Base-by-base conservation (phyloP, 192 early-diverging fungal genomes). In the Backusella australiensis region DNA sequence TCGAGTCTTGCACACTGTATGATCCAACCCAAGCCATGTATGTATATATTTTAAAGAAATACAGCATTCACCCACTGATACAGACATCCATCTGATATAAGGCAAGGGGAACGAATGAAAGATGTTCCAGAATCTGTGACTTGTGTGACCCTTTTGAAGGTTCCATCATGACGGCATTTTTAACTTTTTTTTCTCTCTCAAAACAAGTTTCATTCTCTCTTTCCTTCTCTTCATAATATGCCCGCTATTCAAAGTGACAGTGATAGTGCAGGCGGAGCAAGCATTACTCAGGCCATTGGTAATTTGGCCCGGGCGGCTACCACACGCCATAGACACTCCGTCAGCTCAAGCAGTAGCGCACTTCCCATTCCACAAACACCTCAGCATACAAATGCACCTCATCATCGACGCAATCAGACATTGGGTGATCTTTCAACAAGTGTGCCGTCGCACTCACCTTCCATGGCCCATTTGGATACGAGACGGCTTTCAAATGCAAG, bases 361-460 rank as follows among this genome's bases (percentile, higher is more conserved):
- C 39, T 49, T 29, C 70, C 70, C 12, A 11, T 29, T 44, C 68
- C 68, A 23, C 56, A 26, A 26, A 26, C 23, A 12, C 68, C 68
- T 41, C 70, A 49, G 9, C 70, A 71, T n/a, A 71, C 70, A 15
- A 71, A 71, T 71, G 26, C 29, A 68, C 67, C 67, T 35, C 29
- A 34, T 2, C 70, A 71, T 11, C 21, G 6, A 14, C 39, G 29
- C 23, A 32, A 44, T 71, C 26, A 1, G 9, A 23, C 26, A 49
- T 17, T 5, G 17, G 12, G 23, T 44, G 42, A 49, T 29, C 3
- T 29, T 19, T 26, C 39, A 5, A n/a, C 34, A 3, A 68, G 14
- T 2, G n/a, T 12, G 14, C 42, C 42, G 4, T 71, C 68, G 4
- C 36, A 35, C 21, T 69, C 68, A 14, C 38, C 68, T 69, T 3